Evolutionary conservation across 73 alveolate species (phyloP).

Genomic region (Effrenium voratum): DNA sequence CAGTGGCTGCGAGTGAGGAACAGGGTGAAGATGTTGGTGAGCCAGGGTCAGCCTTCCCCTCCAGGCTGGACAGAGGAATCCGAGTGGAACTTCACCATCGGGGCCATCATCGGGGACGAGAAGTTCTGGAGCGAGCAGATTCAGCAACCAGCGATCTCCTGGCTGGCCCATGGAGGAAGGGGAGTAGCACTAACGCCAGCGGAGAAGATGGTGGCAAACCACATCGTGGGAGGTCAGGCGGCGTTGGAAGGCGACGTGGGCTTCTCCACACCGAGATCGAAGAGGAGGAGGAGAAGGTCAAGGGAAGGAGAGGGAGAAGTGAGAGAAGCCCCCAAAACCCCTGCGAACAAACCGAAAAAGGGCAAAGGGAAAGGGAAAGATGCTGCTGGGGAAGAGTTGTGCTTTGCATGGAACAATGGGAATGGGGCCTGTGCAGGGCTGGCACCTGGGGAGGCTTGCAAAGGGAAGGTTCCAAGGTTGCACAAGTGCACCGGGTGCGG

Average conservation of each 20-base stretch:
- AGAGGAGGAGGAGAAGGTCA: too few species aligned
- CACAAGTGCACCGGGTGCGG: neutral
- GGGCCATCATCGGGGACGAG: neutral
- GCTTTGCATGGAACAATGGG: slow-evolving; percentile 17
- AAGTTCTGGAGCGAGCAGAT: neutral
- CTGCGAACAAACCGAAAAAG: too few species aligned
- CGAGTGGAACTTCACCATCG: neutral
- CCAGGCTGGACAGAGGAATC: neutral
- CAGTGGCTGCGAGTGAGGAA: too few species aligned
- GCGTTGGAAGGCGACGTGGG: too few species aligned
- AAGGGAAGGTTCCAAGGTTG: neutral
- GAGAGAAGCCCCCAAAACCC: too few species aligned
- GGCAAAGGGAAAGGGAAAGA: too few species aligned
- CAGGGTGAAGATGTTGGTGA: neutral
- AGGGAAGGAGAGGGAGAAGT: too few species aligned
- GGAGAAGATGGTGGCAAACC: neutral
- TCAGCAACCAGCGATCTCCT: neutral
- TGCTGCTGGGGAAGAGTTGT: too few species aligned
- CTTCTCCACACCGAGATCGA: too few species aligned
- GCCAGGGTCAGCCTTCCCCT: neutral
- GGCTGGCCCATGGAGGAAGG: neutral
- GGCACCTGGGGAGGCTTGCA: neutral
- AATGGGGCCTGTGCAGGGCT: neutral
- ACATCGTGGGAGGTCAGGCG: neutral
- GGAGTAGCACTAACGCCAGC: neutral